Conservation (phyloP, 169 alveolate genomes). For the Babesia ovata region DNA sequence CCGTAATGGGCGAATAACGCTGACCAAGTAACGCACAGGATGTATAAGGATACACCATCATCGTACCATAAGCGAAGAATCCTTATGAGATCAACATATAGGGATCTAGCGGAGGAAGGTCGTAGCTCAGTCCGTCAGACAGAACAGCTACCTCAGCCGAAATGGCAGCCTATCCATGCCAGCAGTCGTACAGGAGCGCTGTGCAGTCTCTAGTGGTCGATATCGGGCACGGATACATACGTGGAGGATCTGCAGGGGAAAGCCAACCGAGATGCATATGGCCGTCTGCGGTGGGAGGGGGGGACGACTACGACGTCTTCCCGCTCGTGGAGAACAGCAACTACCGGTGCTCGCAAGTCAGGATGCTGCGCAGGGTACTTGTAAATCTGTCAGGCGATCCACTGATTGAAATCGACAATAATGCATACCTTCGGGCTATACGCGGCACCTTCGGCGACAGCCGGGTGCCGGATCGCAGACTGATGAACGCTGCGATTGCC, state of each 20-base stretch:
- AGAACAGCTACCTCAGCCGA: background rate
- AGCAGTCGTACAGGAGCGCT: background rate
- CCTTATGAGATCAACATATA: too few species aligned
- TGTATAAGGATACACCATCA: too few species aligned
- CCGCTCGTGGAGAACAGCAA: conserved; percentile 35
- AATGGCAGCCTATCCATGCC: background rate
- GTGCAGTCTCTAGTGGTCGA: conserved; percentile 12
- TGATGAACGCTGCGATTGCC: conserved; percentile 4
- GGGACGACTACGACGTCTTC: conserved; percentile 42
- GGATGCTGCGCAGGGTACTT: conserved; percentile 1
- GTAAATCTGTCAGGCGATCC: background rate
- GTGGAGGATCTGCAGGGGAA: conserved; percentile 48
- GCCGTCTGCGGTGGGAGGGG: conserved; percentile 51
- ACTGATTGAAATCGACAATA: background rate
- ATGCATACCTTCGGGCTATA: conserved; percentile 27
- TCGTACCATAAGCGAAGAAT: too few species aligned
- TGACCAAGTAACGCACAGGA: too few species aligned
- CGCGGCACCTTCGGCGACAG: conserved; percentile 41
- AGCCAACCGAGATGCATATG: conserved; percentile 24
- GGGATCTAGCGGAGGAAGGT: too few species aligned
- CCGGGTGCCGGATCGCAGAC: conserved; percentile 16
- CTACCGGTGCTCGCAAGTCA: conserved; percentile 1
- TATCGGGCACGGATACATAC: conserved; percentile 31
- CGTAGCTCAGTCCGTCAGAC: background rate
- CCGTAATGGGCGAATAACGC: too few species aligned